Evolutionary conservation across 140 eudicot species (phyloP), one percentile per base, ranked within the genome.

Genomic region (Oenanthe javanica): DNA sequence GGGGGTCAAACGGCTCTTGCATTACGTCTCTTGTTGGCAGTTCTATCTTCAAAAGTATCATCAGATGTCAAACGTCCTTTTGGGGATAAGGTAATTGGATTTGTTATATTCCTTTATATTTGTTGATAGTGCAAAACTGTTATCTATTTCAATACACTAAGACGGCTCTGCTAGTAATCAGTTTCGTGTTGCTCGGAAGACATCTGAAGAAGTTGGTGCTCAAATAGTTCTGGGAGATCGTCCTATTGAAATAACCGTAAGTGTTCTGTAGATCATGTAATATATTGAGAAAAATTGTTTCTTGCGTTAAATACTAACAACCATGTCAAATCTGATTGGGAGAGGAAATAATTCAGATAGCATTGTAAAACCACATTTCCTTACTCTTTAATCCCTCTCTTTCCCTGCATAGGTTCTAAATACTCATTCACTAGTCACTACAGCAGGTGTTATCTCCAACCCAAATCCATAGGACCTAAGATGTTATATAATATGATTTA

Each of bases 1-100:
- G 98, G 97, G 23, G 98, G 99, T 73, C 97, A 90, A 88, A 90
- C 97, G 9, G 97, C 99, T 86, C 83, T 92, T 52, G 97, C 93
- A 9, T 77, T 95, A 57, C 91, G 97, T 42, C 83, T 95, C 63
- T 81, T 95, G 73, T 86, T 95, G 85, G 99, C 99, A 48, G 64
- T 88, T 21, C 88, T 95, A 81, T 92, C 97, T 15, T 95, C 97
- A 52, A 95, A 91, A 86, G 75, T 92, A 64, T 95, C 97, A 71
- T 87, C 99, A 36, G 88, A 88, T 85, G 83, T 85, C 76, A 87
- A 89, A 78, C 97, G 91, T 43, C 95, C 99, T 67, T 95, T 95
- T 81, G 99, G 98, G n/a, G 97, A 92, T 59, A 97, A 92, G 96
- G 97, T 95, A 83, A 38, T 74, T 79, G 25, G 16, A 70, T 42